Percentiles rank a stretch among this genome's conserved stretches.
Evolutionary conservation across 1,139 yeast species (phyloP).

Genomic region (Meyerozyma carpophila): DNA sequence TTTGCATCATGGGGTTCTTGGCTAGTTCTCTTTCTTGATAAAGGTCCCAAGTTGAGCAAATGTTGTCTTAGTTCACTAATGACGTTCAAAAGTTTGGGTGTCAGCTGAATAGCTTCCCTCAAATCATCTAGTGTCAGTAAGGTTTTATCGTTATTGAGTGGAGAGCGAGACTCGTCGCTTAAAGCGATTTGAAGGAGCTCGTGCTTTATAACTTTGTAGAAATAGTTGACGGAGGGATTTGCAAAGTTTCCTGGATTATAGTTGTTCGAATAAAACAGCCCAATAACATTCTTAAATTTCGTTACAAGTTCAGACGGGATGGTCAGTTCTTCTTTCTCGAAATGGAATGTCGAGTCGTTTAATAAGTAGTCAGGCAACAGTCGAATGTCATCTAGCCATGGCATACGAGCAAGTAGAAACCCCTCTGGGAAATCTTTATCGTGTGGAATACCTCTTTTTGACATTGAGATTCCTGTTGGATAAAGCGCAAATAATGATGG

Average conservation of each 20-base stretch:
- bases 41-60: constrained; percentile 1
- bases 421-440: constrained; percentile 50
- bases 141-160: constrained; percentile 15
- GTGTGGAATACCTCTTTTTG: constrained; percentile 13
- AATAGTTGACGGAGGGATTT: constrained; percentile 67
- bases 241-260: constrained; percentile 57
- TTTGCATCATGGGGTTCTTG: constrained; percentile 14
- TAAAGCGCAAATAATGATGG: constrained; percentile 60
- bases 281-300: constrained; percentile 30
- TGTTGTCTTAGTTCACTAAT: neutral
- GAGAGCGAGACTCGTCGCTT: constrained; percentile 21
- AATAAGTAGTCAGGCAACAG: constrained; percentile 31
- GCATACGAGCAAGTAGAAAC: constrained; percentile 53
- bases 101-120: constrained; percentile 6
- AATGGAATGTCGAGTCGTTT: constrained; percentile 5
- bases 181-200: constrained; percentile 60
- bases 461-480: constrained; percentile 39
- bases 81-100: constrained; percentile 3
- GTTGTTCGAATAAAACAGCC: constrained; percentile 32
- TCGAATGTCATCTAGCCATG: constrained; percentile 62
- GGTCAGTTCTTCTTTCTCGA: constrained; percentile 3
- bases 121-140: constrained; percentile 10
- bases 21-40: constrained; percentile 6
- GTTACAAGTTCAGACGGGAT: constrained; percentile 7
- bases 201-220: constrained; percentile 60